A percentile compares a stretch with the other conserved stretches of the same genome.
Evolutionary conservation across 495 filamentous ascomycete genomes (phyloP).

Genomic region (Aspergillus carlsbadensis): DNA sequence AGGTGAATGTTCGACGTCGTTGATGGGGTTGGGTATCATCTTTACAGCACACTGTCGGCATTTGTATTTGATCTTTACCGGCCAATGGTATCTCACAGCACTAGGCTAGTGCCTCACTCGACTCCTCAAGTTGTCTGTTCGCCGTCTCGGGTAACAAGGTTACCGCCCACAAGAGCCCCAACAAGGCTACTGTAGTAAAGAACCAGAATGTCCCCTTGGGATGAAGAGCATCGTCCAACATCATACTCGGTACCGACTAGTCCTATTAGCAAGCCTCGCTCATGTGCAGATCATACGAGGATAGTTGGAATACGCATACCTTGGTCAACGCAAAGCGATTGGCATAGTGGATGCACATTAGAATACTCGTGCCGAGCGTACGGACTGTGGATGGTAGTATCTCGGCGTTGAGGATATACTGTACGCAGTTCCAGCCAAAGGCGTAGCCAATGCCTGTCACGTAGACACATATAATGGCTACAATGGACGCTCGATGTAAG

Average conservation of each 20-base stretch:
- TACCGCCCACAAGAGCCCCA: too few species aligned
- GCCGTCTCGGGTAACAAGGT: too few species aligned
- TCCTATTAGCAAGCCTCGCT: conserved; percentile 11
- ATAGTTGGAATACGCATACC: conserved; percentile 25
- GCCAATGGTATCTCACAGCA: too few species aligned
- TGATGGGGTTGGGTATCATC: too few species aligned
- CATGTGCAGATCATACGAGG: background rate
- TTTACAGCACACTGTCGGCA: too few species aligned
- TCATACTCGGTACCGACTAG: conserved; percentile 45
- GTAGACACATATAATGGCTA: conserved; percentile 56
- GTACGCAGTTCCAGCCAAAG: conserved; percentile 65
- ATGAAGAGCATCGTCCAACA: conserved; percentile 26
- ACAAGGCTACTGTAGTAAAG: conserved; percentile 53
- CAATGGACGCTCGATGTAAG: conserved; percentile 31
- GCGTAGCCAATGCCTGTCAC: conserved; percentile 61
- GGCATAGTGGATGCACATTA: conserved; percentile 54
- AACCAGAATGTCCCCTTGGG: conserved; percentile 58
- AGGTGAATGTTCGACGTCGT: background rate
- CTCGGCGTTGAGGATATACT: conserved; percentile 67
- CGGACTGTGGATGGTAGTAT: conserved; percentile 54
- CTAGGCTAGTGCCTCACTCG: too few species aligned
- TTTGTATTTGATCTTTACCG: too few species aligned
- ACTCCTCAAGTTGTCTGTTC: too few species aligned
- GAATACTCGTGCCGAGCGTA: conserved; percentile 20
- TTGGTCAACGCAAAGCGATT: conserved; percentile 55